These are phyloP conservation scores for Oryza punctata DNA, from an alignment of 176 grass and related monocot genomes.

Conservation along the genomic window DNA sequence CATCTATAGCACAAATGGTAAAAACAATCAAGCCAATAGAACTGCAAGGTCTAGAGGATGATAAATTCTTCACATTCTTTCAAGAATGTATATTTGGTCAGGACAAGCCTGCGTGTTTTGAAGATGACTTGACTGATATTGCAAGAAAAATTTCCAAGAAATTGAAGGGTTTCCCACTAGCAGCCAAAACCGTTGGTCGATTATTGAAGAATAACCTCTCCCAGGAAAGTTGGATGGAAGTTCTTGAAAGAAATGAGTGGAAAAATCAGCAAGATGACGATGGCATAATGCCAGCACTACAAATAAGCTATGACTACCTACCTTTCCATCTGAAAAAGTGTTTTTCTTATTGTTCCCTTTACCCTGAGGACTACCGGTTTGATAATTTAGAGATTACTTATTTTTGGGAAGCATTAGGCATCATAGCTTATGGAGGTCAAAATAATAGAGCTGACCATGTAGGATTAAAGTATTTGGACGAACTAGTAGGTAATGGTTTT, in stretches of 20 bases:
- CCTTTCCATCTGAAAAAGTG: background rate
- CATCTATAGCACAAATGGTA: background rate
- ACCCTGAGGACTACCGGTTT: background rate
- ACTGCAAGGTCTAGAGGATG: slow-evolving; percentile 14
- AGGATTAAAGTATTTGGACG: too few relatives aligned
- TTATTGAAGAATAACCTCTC: background rate
- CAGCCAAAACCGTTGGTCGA: background rate
- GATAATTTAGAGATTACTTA: background rate
- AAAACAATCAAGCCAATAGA: background rate
- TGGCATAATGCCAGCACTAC: background rate
- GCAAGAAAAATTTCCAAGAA: background rate
- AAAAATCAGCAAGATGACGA: background rate
- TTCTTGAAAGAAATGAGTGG: slow-evolving; percentile 7
- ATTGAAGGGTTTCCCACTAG: slow-evolving; percentile 23
- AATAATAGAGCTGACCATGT: too few relatives aligned
- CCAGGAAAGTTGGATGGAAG: background rate
- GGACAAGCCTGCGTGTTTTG: background rate
- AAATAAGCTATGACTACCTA: background rate
- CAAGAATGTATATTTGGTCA: slow-evolving; percentile 13
- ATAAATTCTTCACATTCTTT: slow-evolving; percentile 24
- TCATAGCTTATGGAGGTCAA: background rate
- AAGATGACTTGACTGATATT: background rate
- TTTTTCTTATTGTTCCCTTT: background rate
- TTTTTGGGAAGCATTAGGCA: background rate
- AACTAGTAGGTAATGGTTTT: too few relatives aligned